These are phyloP conservation scores for Parsonsia alboflavescens DNA, from an alignment of 257 asterid species.

Conservation along the genomic window DNA sequence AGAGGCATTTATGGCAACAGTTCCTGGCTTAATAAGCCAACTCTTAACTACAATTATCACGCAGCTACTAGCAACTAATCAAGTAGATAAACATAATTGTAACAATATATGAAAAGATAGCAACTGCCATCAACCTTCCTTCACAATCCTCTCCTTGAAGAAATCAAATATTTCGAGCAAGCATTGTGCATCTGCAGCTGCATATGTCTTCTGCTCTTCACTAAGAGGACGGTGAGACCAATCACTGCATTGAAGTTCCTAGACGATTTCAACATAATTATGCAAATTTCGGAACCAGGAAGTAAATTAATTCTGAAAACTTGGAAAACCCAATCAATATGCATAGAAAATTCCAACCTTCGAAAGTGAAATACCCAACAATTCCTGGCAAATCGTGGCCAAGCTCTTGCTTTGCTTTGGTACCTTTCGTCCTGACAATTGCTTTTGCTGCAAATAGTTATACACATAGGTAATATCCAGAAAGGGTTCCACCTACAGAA, in stretches of 20 bases:
- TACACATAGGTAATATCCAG: constrained; percentile 62
- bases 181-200: constrained; percentile 85
- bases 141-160: constrained; percentile 52
- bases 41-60: background rate
- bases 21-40: background rate
- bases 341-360: constrained; percentile 41
- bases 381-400: constrained; percentile 75
- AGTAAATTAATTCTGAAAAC: background rate
- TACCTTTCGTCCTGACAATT: constrained; percentile 36
- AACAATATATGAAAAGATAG: background rate
- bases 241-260: constrained; percentile 98
- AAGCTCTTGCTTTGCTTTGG: constrained; percentile 72
- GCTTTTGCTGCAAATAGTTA: constrained; percentile 55
- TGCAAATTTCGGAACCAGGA: background rate
- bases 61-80: background rate
- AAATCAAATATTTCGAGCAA: constrained; percentile 64
- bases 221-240: constrained; percentile 93
- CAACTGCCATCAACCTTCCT: constrained; percentile 45
- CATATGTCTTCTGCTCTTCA: constrained; percentile 77
- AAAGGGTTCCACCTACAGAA: constrained; percentile 75
- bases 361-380: constrained; percentile 69
- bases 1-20: background rate
- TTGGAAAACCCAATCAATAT: background rate
- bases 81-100: background rate
- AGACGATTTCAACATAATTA: constrained; percentile 10